These are phyloP conservation scores for Vitis hybrid DNA, from an alignment of 177 flowering plant species.

Conservation along the genomic window DNA sequence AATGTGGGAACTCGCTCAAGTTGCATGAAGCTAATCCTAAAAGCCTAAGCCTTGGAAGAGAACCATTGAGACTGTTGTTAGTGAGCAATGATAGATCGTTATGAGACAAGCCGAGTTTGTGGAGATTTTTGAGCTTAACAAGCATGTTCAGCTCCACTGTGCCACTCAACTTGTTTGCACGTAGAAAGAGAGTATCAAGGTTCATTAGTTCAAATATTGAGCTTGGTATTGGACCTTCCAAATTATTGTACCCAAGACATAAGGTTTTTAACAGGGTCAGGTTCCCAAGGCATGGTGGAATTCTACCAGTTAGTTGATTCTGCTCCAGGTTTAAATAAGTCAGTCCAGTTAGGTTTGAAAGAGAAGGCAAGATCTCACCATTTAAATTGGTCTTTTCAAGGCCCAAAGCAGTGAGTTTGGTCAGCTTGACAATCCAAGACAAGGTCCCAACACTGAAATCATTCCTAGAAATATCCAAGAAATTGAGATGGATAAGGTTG, in stretches of 20 bases:
- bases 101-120: neutral
- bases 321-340: neutral
- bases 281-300: too few species aligned
- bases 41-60: neutral
- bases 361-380: neutral
- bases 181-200: neutral
- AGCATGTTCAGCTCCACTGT: constrained; percentile 1
- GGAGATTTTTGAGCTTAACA: constrained; percentile 1
- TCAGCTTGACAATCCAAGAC: neutral
- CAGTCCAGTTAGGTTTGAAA: neutral
- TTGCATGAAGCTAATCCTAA: constrained; percentile 11
- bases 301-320: neutral
- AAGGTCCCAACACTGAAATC: too few species aligned
- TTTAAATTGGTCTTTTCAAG: neutral
- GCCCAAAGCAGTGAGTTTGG: neutral
- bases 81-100: neutral
- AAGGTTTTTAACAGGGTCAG: too few species aligned
- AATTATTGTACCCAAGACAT: too few species aligned
- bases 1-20: constrained; percentile 13
- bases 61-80: neutral
- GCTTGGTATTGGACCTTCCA: neutral
- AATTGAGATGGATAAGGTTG: constrained; percentile 18
- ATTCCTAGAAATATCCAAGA: neutral
- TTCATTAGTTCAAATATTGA: neutral
- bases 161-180: neutral